phyloP scores from a whole-genome alignment of 2,329 filamentous ascomycete genomes.

The Pseudogymnoascus sp. region DNA sequence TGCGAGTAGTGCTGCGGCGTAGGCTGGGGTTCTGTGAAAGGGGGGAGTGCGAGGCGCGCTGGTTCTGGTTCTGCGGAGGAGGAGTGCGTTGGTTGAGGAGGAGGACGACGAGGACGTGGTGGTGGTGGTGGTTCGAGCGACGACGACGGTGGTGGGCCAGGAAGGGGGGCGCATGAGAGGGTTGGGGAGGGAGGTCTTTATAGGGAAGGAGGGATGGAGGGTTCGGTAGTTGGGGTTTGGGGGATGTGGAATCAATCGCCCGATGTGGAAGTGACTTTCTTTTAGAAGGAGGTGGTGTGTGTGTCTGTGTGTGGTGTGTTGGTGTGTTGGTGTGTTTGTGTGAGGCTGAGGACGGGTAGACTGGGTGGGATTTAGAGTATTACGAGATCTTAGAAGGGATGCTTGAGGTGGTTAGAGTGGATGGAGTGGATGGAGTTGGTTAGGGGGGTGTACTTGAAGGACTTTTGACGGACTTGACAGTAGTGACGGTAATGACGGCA shows the following conservation, averaged over 20 bases:
- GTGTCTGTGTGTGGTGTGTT: background rate
- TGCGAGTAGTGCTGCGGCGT: conserved; percentile 32
- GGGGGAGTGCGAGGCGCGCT: conserved; percentile 26
- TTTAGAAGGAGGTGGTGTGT: background rate
- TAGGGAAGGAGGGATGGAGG: conserved; percentile 14
- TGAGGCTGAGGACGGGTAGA: background rate
- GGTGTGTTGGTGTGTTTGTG: background rate
- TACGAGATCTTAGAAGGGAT: background rate
- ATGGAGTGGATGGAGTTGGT: no score
- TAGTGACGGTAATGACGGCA: no score
- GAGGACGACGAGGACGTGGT: conserved; percentile 30
- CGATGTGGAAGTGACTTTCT: background rate
- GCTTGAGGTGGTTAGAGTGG: background rate
- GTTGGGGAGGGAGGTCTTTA: conserved; percentile 19
- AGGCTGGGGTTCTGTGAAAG: conserved; percentile 25
- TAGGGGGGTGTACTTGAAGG: no score
- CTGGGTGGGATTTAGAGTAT: background rate
- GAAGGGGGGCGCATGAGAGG: conserved; percentile 41
- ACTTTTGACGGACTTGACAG: no score
- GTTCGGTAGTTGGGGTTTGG: background rate
- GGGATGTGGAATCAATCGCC: conserved; percentile 3
- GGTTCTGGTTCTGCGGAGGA: conserved; percentile 25
- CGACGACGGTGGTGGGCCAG: conserved; percentile 35
- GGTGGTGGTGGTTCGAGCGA: background rate
- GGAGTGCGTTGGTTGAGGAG: conserved; percentile 26